Evolutionary conservation across 2,329 filamentous ascomycete genomes (phyloP).

Genomic region (Fusarium liriodendri): DNA sequence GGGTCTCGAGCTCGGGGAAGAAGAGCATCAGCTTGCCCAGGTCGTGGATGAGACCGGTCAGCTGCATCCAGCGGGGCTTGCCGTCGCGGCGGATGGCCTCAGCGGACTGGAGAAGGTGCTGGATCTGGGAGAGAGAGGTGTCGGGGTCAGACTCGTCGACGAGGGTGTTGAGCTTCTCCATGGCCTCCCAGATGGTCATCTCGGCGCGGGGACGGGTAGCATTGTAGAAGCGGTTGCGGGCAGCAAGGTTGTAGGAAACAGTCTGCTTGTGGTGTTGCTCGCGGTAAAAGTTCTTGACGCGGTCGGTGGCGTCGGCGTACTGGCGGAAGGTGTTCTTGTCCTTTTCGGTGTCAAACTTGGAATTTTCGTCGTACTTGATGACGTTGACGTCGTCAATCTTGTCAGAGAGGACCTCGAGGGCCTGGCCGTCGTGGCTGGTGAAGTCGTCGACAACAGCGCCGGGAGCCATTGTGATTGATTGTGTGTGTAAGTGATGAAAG

Average conservation of each 20-base stretch:
- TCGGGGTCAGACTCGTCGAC: constrained; percentile 94
- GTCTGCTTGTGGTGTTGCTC: constrained; percentile 80
- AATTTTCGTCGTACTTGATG: constrained; percentile 62
- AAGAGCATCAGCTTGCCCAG: constrained; percentile 84
- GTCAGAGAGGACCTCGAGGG: constrained; percentile 63
- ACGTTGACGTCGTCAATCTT: constrained; percentile 64
- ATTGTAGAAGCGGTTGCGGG: constrained; percentile 69
- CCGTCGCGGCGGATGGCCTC: constrained; percentile 90
- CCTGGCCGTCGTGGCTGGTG: constrained; percentile 39
- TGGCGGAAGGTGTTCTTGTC: constrained; percentile 85
- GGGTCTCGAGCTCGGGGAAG: constrained; percentile 71
- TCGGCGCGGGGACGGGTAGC: constrained; percentile 71
- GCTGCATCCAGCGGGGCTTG: constrained; percentile 85
- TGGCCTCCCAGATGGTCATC: constrained; percentile 91
- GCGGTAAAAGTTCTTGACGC: constrained; percentile 87
- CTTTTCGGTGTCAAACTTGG: constrained; percentile 78
- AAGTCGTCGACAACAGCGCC: constrained; percentile 39
- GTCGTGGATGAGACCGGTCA: constrained; percentile 82
- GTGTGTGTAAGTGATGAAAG: constrained; percentile 23
- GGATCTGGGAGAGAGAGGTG: constrained; percentile 87
- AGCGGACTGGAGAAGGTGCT: constrained; percentile 88
- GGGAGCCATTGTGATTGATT: constrained; percentile 41
- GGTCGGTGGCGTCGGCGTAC: constrained; percentile 84
- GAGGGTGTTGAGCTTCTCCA: constrained; percentile 91
- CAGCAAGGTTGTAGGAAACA: constrained; percentile 85